These are phyloP conservation scores for Xylaria sp. DNA, from an alignment of 2,329 filamentous ascomycete species.

Conservation along the genomic window DNA sequence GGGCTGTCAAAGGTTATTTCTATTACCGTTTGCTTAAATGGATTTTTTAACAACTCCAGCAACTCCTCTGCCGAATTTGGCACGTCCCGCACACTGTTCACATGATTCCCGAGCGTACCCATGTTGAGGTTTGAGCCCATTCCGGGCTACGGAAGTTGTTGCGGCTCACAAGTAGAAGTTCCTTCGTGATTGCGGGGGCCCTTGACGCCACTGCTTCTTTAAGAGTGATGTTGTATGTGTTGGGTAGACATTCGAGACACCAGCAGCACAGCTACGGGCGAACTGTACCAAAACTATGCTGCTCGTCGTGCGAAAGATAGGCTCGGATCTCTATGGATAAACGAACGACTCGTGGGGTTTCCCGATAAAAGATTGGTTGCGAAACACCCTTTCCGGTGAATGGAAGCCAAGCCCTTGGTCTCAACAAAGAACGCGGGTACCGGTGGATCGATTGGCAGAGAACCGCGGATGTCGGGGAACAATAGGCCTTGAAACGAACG, in stretches of 20 bases:
- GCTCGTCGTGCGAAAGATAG: background rate
- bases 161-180: slow-evolving; percentile 4
- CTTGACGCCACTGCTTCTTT: slow-evolving; percentile 1
- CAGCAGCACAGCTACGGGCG: background rate
- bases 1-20: background rate
- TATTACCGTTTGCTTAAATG: slow-evolving; percentile 51
- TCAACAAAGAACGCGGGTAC: slow-evolving; percentile 16
- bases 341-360: background rate
- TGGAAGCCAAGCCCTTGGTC: slow-evolving; percentile 10
- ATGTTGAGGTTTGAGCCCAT: slow-evolving; percentile 19
- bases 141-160: slow-evolving; percentile 18
- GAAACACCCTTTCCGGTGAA: slow-evolving; percentile 6
- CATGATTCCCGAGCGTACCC: slow-evolving; percentile 18
- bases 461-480: slow-evolving; percentile 1
- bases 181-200: slow-evolving; percentile 1
- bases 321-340: background rate
- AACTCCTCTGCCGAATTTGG: slow-evolving; percentile 47
- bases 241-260: slow-evolving; percentile 10
- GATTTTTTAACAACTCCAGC: slow-evolving; percentile 52
- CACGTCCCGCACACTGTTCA: slow-evolving; percentile 16
- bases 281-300: background rate
- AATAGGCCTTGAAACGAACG: slow-evolving; percentile 26
- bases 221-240: slow-evolving; percentile 1
- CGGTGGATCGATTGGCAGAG: slow-evolving; percentile 5
- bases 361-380: background rate